Base-by-base conservation (phyloP, 352 stramenopile genomes). In the Albugo candida region DNA sequence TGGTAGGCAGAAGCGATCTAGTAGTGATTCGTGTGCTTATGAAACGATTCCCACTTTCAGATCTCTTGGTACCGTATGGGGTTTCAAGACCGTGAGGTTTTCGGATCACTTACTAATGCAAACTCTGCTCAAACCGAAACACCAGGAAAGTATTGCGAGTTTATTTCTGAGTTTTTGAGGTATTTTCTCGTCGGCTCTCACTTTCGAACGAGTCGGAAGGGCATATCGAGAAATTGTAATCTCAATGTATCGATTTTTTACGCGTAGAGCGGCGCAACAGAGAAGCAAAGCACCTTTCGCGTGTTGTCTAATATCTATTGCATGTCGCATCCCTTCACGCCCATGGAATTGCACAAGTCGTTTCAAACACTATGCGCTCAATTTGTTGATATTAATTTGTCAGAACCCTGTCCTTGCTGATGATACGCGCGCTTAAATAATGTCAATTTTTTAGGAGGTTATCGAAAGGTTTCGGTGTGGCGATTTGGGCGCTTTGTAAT, bases 321-420 rank as follows among this genome's bases (percentile, higher is more conserved):
- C 67, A 64, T 13, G 63, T 92, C 14, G 74, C 74, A 31, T 13
- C 56, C 59, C 8, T 58, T 75, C 14, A 72, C 82, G 41, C 71
- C 13, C 64, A 83, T 36, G 59, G 50, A 4, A 56, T 72, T 3
- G 58, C 63, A 11, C 27, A 42, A 20, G 53, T 48, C 2, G 45
- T 37, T 74, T 67, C 27, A 73, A 70, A 18, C 79, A 93, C 17
- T 79, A 93, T 38, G 71, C 79, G 13, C 61, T 93, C 14, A 94
- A 94, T 51, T 89, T 94, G 42, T 61, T 94, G 41, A 89, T 89
- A 56, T 61, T 93, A 14, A 73, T 92, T 45, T 88, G 77, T 27
- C 68, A 92, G 53, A 81, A 94, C 53, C 77, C 71, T 36, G 70
- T 91, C 17, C 63, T 94, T 18, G 71, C 79, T 5, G 75, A 89